A percentile compares a stretch with the other conserved stretches of the same genome.
phyloP scores from a whole-genome alignment of 441 rosid species.

The Raphanus hybrid region DNA sequence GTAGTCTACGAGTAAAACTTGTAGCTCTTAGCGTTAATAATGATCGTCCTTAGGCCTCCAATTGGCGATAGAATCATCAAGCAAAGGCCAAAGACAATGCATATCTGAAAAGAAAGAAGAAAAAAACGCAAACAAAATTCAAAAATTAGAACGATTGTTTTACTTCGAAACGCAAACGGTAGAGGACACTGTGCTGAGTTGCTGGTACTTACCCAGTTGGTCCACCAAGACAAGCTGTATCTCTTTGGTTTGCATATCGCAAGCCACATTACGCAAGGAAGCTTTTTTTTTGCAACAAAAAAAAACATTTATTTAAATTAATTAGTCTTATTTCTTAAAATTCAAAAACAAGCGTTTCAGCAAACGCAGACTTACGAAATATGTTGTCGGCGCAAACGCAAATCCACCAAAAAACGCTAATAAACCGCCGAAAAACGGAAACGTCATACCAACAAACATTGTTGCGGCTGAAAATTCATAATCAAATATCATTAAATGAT shows the following conservation, averaged over 20 bases:
- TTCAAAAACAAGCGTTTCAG: background rate
- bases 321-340: background rate
- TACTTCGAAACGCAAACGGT: slow-evolving; percentile 11
- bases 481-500: background rate
- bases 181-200: background rate
- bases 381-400: slow-evolving; percentile 88
- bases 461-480: slow-evolving; percentile 53
- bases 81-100: slow-evolving; percentile 51
- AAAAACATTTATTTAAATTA: background rate
- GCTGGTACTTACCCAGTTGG: slow-evolving; percentile 65
- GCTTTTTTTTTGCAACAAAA: slow-evolving; percentile 47
- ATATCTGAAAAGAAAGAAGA: slow-evolving; percentile 41
- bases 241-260: slow-evolving; percentile 64
- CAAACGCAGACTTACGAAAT: slow-evolving; percentile 57
- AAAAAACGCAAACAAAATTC: background rate
- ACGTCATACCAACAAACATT: slow-evolving; percentile 69
- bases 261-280: slow-evolving; percentile 90
- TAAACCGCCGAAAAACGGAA: slow-evolving; percentile 81
- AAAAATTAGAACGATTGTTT: background rate
- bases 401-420: slow-evolving; percentile 80
- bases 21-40: slow-evolving; percentile 51
- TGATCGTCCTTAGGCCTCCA: slow-evolving; percentile 61
- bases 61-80: slow-evolving; percentile 60
- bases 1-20: slow-evolving; percentile 52
- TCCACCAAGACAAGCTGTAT: slow-evolving; percentile 78